These are phyloP conservation scores for Coemansia interrupta DNA, from an alignment of 192 early-diverging fungal species.

Conservation along the genomic window DNA sequence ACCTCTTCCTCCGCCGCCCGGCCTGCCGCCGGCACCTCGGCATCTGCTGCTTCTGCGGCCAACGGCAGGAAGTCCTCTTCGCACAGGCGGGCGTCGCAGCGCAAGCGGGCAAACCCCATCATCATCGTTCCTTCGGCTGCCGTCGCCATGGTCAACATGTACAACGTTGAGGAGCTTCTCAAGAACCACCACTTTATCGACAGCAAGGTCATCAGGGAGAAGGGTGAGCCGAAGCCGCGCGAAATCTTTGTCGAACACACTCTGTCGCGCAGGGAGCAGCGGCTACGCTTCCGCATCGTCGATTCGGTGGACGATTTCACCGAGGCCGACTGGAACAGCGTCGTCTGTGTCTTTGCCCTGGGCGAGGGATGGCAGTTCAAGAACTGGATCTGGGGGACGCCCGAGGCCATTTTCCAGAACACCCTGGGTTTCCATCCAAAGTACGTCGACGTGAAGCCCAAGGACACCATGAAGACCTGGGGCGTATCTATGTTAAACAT, in stretches of 20 bases:
- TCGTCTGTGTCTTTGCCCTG: slow-evolving; percentile 87
- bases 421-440: slow-evolving; percentile 61
- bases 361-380: slow-evolving; percentile 95
- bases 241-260: slow-evolving; percentile 61
- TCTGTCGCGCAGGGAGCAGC: slow-evolving; percentile 43
- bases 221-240: slow-evolving; percentile 64
- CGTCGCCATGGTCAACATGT: slow-evolving; percentile 80
- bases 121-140: slow-evolving; percentile 89
- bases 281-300: slow-evolving; percentile 69
- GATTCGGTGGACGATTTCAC: slow-evolving; percentile 73
- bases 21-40: neutral
- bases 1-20: neutral
- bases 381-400: slow-evolving; percentile 82
- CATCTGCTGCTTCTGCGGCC: neutral
- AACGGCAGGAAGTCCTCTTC: slow-evolving; percentile 2
- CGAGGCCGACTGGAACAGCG: slow-evolving; percentile 78
- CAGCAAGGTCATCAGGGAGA: slow-evolving; percentile 58
- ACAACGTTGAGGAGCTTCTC: slow-evolving; percentile 84
- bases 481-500: slow-evolving; percentile 34
- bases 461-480: slow-evolving; percentile 33
- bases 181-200: slow-evolving; percentile 71
- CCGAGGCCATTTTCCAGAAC: slow-evolving; percentile 77
- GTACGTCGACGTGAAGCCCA: slow-evolving; percentile 44
- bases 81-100: slow-evolving; percentile 10
- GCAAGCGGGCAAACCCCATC: slow-evolving; percentile 62